Conservation (phyloP, 805 yeast species). For the Candida odintsovae region DNA sequence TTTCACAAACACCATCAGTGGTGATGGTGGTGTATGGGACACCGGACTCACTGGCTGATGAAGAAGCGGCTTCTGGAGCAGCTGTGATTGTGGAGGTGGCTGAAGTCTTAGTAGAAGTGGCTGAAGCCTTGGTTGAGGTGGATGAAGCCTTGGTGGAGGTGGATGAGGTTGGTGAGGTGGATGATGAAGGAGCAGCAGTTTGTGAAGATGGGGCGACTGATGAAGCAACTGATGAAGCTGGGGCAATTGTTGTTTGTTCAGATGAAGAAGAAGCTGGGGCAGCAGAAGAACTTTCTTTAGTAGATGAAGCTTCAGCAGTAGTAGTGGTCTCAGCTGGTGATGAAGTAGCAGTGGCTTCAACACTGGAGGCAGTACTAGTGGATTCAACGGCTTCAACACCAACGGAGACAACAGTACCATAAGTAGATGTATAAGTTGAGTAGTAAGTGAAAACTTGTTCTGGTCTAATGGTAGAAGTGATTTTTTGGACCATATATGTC, state of each 20-base stretch:
- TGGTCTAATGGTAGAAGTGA: slow-evolving; percentile 21
- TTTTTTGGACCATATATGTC: slow-evolving; percentile 20
- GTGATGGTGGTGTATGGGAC: slow-evolving; percentile 18
- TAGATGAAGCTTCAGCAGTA: neutral
- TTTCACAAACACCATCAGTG: slow-evolving; percentile 22
- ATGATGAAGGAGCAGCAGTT: slow-evolving; percentile 1
- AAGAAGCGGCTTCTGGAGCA: slow-evolving; percentile 4
- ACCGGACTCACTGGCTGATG: slow-evolving; percentile 7
- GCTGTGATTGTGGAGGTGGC: slow-evolving; percentile 12
- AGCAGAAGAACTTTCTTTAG: slow-evolving; percentile 4
- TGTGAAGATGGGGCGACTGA: slow-evolving; percentile 4
- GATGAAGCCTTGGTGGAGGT: slow-evolving; percentile 4
- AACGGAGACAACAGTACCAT: slow-evolving; percentile 13
- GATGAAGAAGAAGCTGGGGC: neutral
- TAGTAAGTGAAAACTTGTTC: slow-evolving; percentile 17
- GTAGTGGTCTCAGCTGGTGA: slow-evolving; percentile 4
- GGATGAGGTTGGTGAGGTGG: slow-evolving; percentile 7
- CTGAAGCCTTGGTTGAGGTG: slow-evolving; percentile 3
- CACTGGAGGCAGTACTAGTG: neutral
- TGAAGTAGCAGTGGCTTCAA: slow-evolving; percentile 6
- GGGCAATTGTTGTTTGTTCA: neutral
- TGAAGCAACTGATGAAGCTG: slow-evolving; percentile 1
- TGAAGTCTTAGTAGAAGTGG: slow-evolving; percentile 1
- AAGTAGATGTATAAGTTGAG: slow-evolving; percentile 17
- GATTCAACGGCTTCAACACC: slow-evolving; percentile 14